Evolutionary conservation across 2,329 filamentous ascomycete species (phyloP).

Genomic region (Neofusicoccum parvum): DNA sequence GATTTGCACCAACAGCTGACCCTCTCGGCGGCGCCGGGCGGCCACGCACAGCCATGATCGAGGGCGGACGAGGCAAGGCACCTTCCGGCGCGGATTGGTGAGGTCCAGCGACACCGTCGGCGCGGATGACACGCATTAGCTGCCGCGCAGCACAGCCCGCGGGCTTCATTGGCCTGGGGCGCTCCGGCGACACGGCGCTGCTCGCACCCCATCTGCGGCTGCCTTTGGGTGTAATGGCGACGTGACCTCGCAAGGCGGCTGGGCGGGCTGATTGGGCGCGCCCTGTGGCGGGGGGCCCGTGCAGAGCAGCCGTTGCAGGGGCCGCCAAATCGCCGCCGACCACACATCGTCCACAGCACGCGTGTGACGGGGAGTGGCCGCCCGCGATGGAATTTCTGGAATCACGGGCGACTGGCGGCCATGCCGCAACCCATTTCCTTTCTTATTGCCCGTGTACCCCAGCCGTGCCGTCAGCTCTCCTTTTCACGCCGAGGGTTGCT

Average conservation of each 20-base stretch:
- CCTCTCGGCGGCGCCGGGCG: conserved; percentile 8
- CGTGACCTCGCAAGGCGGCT: neutral
- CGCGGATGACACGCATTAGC: conserved; percentile 18
- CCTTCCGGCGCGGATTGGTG: conserved; percentile 9
- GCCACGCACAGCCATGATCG: conserved; percentile 17
- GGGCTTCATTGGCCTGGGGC: conserved; percentile 3
- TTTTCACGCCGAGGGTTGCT: neutral
- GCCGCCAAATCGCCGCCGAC: neutral
- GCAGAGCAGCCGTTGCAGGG: conserved; percentile 1
- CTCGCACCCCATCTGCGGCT: neutral
- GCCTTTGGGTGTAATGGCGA: neutral
- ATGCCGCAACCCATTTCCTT: neutral
- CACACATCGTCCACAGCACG: conserved; percentile 2
- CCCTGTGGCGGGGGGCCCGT: neutral
- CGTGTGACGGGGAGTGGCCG: neutral
- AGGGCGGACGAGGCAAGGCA: conserved; percentile 5
- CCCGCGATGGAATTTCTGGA: neutral
- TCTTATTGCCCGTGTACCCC: neutral
- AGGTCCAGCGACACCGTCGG: neutral
- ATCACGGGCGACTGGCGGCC: neutral
- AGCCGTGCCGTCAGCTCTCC: neutral
- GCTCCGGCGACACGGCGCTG: neutral
- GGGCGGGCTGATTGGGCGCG: neutral
- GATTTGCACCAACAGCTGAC: neutral
- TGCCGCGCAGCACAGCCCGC: neutral